Percentiles rank a stretch among this genome's conserved stretches.
Conservation (phyloP, 2,329 filamentous ascomycete species). For the Phialemonium atrogriseum region DNA sequence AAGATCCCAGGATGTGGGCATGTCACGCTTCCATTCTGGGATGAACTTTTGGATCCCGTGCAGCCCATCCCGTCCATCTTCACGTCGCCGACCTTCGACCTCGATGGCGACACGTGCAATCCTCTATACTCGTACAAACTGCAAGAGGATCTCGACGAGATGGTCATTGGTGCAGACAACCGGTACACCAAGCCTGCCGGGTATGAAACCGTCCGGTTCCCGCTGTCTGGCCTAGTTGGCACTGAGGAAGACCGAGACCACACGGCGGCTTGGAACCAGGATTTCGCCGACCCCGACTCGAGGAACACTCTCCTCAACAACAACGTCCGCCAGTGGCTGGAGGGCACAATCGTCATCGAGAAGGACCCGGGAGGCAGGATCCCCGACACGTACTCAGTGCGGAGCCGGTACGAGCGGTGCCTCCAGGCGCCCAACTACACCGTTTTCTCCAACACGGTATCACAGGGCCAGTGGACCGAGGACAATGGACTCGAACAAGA, state of each 20-base stretch:
- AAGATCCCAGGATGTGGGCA: constrained; percentile 7
- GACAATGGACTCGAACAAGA: constrained; percentile 5
- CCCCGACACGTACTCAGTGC: constrained; percentile 6
- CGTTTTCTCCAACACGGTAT: constrained; percentile 22
- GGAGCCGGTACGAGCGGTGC: constrained; percentile 10
- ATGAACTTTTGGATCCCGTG: constrained; percentile 7
- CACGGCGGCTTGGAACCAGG: constrained; percentile 7
- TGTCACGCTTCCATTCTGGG: constrained; percentile 14
- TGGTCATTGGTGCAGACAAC: constrained; percentile 1
- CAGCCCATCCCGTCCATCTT: constrained; percentile 7
- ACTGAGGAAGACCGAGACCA: constrained; percentile 1
- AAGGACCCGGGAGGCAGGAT: background rate
- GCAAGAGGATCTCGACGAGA: constrained; percentile 10
- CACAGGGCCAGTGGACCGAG: constrained; percentile 12
- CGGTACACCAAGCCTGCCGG: constrained; percentile 12
- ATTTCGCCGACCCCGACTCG: background rate
- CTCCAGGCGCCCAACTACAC: constrained; percentile 23
- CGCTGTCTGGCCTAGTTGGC: constrained; percentile 17
- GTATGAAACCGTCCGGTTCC: constrained; percentile 16
- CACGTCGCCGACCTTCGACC: constrained; percentile 3
- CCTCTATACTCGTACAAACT: constrained; percentile 17
- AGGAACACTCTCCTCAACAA: background rate
- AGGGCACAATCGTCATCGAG: constrained; percentile 4
- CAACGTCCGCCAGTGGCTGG: constrained; percentile 5
- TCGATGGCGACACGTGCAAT: constrained; percentile 8